Conservation (phyloP, 805 yeast species). For the Cyberlindnera galapagoensis region DNA sequence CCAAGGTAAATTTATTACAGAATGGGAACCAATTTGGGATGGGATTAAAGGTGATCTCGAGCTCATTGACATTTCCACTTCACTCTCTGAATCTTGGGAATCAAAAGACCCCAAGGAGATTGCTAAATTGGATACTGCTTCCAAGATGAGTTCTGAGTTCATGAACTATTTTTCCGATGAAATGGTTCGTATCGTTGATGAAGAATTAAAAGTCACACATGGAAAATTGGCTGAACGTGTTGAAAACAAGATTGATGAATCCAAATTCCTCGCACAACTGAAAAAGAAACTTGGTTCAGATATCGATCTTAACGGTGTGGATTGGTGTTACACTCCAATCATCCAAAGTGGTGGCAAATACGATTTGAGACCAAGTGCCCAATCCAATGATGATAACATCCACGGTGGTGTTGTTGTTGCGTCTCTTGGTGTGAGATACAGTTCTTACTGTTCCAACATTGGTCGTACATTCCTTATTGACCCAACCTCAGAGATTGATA, state of each 20-base stretch:
- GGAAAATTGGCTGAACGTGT: constrained; percentile 65
- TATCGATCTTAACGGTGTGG: constrained; percentile 69
- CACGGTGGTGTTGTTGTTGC: constrained; percentile 77
- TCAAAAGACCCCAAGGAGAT: constrained; percentile 77
- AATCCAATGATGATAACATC: constrained; percentile 57
- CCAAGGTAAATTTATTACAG: constrained; percentile 78
- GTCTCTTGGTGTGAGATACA: constrained; percentile 81
- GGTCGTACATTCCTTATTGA: constrained; percentile 87
- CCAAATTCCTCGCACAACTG: constrained; percentile 52
- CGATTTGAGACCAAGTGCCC: constrained; percentile 79
- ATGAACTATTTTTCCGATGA: constrained; percentile 82
- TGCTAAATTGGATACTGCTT: constrained; percentile 55
- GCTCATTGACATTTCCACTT: constrained; percentile 46
- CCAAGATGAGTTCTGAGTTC: constrained; percentile 70
- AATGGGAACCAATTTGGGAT: constrained; percentile 53
- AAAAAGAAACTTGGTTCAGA: constrained; percentile 56
- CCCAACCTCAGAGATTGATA: constrained; percentile 74
- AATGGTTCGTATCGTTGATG: constrained; percentile 82
- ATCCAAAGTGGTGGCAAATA: constrained; percentile 83
- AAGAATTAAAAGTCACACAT: constrained; percentile 72
- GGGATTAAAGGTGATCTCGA: constrained; percentile 33
- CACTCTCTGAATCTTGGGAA: constrained; percentile 55
- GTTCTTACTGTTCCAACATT: constrained; percentile 80
- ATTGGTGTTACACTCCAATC: constrained; percentile 93
- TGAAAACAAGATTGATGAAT: constrained; percentile 77